A percentile compares a stretch with the other conserved stretches of the same genome.
phyloP scores from a whole-genome alignment of 2,329 filamentous ascomycete genomes.

The Hypocreales sp. region DNA sequence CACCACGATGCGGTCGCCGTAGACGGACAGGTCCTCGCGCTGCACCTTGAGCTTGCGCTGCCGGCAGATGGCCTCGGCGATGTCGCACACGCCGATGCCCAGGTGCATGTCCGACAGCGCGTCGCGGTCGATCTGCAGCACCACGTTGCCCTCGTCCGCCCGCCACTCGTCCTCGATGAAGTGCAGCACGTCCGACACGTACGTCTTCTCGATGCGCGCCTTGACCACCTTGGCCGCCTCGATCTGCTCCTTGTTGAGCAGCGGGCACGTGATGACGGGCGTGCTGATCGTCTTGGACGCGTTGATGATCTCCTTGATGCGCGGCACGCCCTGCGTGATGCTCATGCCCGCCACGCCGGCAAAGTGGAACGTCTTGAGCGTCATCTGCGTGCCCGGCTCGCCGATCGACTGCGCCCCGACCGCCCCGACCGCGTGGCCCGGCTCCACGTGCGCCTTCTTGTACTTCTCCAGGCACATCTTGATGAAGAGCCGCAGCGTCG shows the following conservation, averaged over 20 bases:
- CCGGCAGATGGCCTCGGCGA: slow-evolving; percentile 59
- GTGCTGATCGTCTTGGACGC: slow-evolving; percentile 89
- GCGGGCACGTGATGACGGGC: slow-evolving; percentile 76
- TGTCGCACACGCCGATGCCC: slow-evolving; percentile 58
- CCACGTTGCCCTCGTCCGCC: slow-evolving; percentile 58
- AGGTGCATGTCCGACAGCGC: slow-evolving; percentile 70
- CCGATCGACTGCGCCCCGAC: slow-evolving; percentile 96
- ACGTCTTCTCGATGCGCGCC: slow-evolving; percentile 89
- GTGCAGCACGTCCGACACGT: slow-evolving; percentile 62
- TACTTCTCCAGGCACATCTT: slow-evolving; percentile 77
- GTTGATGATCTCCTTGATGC: slow-evolving; percentile 99
- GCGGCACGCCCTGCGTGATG: slow-evolving; percentile 96
- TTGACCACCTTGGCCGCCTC: slow-evolving; percentile 82
- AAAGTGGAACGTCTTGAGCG: slow-evolving; percentile 98
- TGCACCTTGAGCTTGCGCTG: slow-evolving; percentile 73
- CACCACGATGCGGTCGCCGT: slow-evolving; percentile 53
- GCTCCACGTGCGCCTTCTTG: slow-evolving; percentile 78
- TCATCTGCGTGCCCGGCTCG: slow-evolving; percentile 98
- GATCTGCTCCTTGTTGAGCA: slow-evolving; percentile 61
- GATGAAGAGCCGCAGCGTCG: slow-evolving; percentile 63
- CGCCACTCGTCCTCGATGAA: slow-evolving; percentile 85
- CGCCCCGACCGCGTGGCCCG: slow-evolving; percentile 88
- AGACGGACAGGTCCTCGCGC: slow-evolving; percentile 46
- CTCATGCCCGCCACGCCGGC: slow-evolving; percentile 99
- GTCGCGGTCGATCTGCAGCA: slow-evolving; percentile 66